Evolutionary conservation across 768 basidiomycete genomes (phyloP), one percentile per base, ranked within the genome.

Genomic region (Trametopsis cervina): DNA sequence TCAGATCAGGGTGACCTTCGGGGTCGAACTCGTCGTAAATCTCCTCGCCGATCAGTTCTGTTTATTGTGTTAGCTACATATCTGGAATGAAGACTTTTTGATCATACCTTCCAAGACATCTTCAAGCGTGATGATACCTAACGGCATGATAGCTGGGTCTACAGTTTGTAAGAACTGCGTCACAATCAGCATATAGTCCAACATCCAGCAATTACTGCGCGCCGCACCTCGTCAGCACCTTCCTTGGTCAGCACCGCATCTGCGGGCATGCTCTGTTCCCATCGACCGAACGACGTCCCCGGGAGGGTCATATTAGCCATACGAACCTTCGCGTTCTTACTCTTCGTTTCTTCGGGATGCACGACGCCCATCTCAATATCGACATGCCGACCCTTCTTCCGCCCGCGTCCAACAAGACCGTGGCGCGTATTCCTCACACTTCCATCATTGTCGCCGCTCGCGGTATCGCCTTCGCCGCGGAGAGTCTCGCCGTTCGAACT

Each of bases 81-180:
- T 7, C 2, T 13, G n/a, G 17, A 39, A 42, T 11, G 7, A 42
- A 25, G 18, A 25, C 4, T 9, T 13, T 21, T n/a, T 10, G 17
- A 42, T 57, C 60, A 18, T 44, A 85, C 87, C 87, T 78, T 95
- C 92, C 9, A 95, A 72, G 7, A 95, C 88, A 54, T 95, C 92
- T 65, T 95, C 92, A 2, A 95, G 74, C 0, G 92, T 95, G 52
- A 95, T 93, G 57, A 95, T 90, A 42, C 92, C 92, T 21, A 93
- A 71, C 2, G 89, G 90, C 72, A 84, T 85, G 26, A 91, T 73
- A 17, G 83, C 80, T 0, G 84, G 87, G 61, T 93, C 89, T 46
- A 91, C 76, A 35, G 76, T 77, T 69, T 85, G 83, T 63, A 94
- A 69, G 68, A 92, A 91, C 80, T 88, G 57, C n/a, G n/a, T n/a